Evolutionary conservation across 1,284 basidiomycete genomes (phyloP).

Genomic region (Naganishia liquefaciens): DNA sequence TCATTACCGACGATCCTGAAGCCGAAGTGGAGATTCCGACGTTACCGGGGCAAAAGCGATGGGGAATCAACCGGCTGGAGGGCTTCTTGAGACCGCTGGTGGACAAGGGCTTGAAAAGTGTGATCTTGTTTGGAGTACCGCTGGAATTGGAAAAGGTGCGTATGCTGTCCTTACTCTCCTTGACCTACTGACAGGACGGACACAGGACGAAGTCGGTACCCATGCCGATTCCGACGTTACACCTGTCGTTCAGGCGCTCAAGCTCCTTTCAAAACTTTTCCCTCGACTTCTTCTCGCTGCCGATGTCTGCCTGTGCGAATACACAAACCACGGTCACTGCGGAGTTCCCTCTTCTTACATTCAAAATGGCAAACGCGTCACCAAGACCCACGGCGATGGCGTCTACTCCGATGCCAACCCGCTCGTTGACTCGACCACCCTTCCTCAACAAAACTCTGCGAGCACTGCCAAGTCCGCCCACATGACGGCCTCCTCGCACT

Average conservation of each 20-base stretch:
- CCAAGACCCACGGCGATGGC: slow-evolving; percentile 15
- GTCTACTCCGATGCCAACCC: slow-evolving; percentile 22
- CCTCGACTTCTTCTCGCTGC: slow-evolving; percentile 83
- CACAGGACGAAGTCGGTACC: slow-evolving; percentile 77
- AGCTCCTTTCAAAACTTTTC: slow-evolving; percentile 72
- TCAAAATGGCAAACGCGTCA: slow-evolving; percentile 37
- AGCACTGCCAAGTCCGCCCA: slow-evolving; percentile 21
- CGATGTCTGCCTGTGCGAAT: slow-evolving; percentile 99
- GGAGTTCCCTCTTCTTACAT: slow-evolving; percentile 65
- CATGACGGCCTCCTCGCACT: slow-evolving; percentile 7
- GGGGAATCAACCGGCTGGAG: slow-evolving; percentile 92
- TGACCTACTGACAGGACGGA: too few relatives aligned
- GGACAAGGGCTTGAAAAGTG: slow-evolving; percentile 82
- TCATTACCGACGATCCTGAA: slow-evolving; percentile 88
- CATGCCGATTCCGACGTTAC: slow-evolving; percentile 87
- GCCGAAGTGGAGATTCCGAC: slow-evolving; percentile 72
- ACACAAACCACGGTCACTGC: slow-evolving; percentile 97
- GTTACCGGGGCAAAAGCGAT: slow-evolving; percentile 83
- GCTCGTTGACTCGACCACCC: slow-evolving; percentile 15
- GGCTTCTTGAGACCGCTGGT: slow-evolving; percentile 84
- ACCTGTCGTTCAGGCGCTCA: slow-evolving; percentile 89
- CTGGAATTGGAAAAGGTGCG: slow-evolving; percentile 76
- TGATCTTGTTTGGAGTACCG: slow-evolving; percentile 97
- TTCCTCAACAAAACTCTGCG: slow-evolving; percentile 21
- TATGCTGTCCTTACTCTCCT: slow-evolving; percentile 17